phyloP scores from a whole-genome alignment of 2,329 filamentous ascomycete genomes.

The Botryotinia globosa region DNA sequence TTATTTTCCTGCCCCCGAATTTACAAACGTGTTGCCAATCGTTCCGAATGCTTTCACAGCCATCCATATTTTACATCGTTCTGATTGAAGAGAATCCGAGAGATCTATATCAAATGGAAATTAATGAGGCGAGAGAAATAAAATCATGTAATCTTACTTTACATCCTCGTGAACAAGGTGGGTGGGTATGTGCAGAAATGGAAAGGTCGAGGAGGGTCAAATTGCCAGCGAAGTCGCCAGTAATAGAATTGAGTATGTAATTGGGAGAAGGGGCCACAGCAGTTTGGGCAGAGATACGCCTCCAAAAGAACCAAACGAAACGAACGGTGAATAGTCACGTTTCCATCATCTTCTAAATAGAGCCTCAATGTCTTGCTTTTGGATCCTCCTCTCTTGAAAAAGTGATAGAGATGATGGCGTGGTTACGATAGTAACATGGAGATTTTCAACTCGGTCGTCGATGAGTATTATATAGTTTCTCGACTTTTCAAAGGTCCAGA shows the following conservation, averaged over 20 bases:
- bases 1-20: neutral
- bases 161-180: neutral
- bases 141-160: no score
- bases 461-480: slow-evolving; percentile 12
- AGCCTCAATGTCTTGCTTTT: slow-evolving; percentile 12
- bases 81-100: neutral
- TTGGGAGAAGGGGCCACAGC: slow-evolving; percentile 6
- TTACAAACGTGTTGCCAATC: slow-evolving; percentile 16
- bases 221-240: slow-evolving; percentile 20
- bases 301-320: neutral
- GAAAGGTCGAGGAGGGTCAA: slow-evolving; percentile 22
- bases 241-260: neutral
- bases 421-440: neutral
- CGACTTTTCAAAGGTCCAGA: neutral
- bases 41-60: neutral
- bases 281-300: slow-evolving; percentile 1
- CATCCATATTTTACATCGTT: neutral
- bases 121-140: neutral
- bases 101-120: slow-evolving; percentile 3
- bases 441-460: neutral
- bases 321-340: slow-evolving; percentile 15
- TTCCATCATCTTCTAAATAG: slow-evolving; percentile 4
- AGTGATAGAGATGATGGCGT: neutral
- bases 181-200: slow-evolving; percentile 12
- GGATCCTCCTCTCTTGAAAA: neutral